Evolutionary conservation across 306 rosid species (phyloP), one percentile per base, ranked within the genome.

Genomic region (Pyrus communis): DNA sequence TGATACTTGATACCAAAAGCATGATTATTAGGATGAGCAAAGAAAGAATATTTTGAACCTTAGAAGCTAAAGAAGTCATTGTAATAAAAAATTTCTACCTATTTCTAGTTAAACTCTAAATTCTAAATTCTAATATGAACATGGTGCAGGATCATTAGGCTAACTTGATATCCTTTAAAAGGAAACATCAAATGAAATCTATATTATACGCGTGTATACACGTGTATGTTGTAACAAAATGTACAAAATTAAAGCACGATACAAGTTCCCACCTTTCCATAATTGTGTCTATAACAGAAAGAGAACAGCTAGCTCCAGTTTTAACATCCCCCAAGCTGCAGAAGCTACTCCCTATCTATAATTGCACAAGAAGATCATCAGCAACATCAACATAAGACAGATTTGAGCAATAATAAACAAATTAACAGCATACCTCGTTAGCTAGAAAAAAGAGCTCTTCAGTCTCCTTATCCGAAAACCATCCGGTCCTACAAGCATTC

Each of bases 401-500:
- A 55, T 19, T 46, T 23, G 11, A 23, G 12, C 31, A 73, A 82
- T 25, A 42, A 61, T 46, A 73, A 43, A 65, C 17, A 42, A 40
- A 51, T 51, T 46, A 76, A 67, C 30, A 63, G 60, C 80, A 83
- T 81, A 92, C 99, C 99, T 92, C 86, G 72, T 87, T 83, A 52
- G 87, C 84, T 78, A 88, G 80, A 46, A 74, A 57, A 38, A 79
- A 38, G 62, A 95, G 85, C 80, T 95, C 97, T 76, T 88, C 86
- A 3, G 81, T 60, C n/a, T 91, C 97, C 82, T 84, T 78, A 12
- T 43, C 71, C 13, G 71, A 75, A 83, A 95, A 95, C 97, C 99
- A 95, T 76, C 92, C 93, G 38, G 60, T 52, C 80, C 82, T 82
- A 73, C 98, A 92, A 61, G 93, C 96, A 85, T 81, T 85, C 99